Evolutionary conservation across 2,329 filamentous ascomycete species (phyloP).

Genomic region (Penicillium psychrosexuale): DNA sequence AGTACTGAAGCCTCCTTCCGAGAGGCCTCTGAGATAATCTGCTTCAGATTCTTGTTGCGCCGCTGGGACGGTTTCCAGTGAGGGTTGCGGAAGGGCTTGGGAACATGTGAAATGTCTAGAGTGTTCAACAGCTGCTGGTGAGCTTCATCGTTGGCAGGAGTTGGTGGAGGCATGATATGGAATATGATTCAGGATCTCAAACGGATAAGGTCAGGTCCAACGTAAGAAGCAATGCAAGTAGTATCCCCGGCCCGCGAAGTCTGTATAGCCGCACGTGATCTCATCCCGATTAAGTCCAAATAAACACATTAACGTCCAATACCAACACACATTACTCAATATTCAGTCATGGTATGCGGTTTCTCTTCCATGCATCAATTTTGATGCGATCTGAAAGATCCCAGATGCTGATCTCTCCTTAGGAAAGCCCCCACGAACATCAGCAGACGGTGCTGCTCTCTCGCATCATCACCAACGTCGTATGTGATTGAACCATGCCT

Average conservation of each 20-base stretch:
- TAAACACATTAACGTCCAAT: constrained; percentile 13
- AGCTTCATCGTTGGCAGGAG: constrained; percentile 71
- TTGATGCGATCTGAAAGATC: background rate
- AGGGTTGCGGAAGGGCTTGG: constrained; percentile 85
- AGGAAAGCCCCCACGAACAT: constrained; percentile 96
- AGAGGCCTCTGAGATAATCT: constrained; percentile 84
- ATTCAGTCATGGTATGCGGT: constrained; percentile 2
- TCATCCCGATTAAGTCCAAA: constrained; percentile 1
- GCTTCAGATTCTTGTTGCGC: constrained; percentile 98
- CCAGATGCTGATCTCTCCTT: constrained; percentile 1
- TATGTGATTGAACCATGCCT: constrained; percentile 48
- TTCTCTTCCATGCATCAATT: background rate
- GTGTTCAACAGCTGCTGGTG: constrained; percentile 84
- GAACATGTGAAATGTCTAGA: constrained; percentile 83
- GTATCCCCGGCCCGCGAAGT: background rate
- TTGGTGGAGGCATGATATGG: constrained; percentile 56
- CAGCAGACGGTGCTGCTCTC: constrained; percentile 92
- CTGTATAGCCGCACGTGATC: constrained; percentile 10
- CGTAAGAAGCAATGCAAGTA: background rate
- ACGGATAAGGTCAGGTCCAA: background rate
- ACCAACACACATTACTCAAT: background rate
- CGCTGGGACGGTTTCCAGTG: constrained; percentile 90
- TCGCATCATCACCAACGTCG: constrained; percentile 95
- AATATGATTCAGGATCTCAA: constrained; percentile 1
- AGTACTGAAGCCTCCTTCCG: constrained; percentile 85